Percentiles rank a stretch among this genome's conserved stretches.
Conservation (phyloP, 1,284 basidiomycete genomes). For the Leucoagaricus sp. region DNA sequence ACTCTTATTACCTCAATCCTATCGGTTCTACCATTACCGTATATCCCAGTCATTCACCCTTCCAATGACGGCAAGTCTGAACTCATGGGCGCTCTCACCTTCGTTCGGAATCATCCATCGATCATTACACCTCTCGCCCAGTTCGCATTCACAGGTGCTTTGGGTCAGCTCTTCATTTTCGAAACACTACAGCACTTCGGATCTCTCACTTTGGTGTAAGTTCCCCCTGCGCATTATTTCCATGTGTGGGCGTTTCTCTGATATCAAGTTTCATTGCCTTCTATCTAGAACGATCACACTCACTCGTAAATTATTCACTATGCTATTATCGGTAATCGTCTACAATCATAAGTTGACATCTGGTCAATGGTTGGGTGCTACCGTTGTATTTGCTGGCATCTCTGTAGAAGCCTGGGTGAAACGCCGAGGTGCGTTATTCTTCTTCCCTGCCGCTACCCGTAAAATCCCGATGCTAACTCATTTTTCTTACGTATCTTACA, state of each 20-base stretch:
- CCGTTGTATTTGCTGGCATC: conserved; percentile 91
- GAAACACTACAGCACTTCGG: conserved; percentile 98
- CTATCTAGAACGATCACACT: conserved; percentile 82
- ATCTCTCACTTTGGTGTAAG: conserved; percentile 88
- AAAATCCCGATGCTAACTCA: conserved; percentile 11
- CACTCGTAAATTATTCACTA: conserved; percentile 98
- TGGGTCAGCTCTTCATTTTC: conserved; percentile 98
- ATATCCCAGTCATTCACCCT: conserved; percentile 77
- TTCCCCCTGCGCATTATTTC: conserved; percentile 23
- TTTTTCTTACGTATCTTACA: conserved; percentile 28
- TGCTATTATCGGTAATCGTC: conserved; percentile 93
- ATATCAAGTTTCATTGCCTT: background rate
- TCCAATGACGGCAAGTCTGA: conserved; percentile 62
- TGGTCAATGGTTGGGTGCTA: conserved; percentile 92
- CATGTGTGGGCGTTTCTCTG: conserved; percentile 10
- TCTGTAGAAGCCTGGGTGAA: conserved; percentile 92
- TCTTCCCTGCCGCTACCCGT: background rate
- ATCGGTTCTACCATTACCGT: conserved; percentile 69
- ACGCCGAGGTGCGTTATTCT: conserved; percentile 60
- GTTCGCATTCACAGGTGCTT: conserved; percentile 89
- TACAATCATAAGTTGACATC: conserved; percentile 86
- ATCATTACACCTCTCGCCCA: conserved; percentile 79
- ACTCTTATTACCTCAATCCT: conserved; percentile 69
- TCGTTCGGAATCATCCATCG: conserved; percentile 79
- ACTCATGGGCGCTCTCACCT: conserved; percentile 69